Evolutionary conservation across 129 eudicot species (phyloP).

Genomic region (Helichrysum umbraculigerum): DNA sequence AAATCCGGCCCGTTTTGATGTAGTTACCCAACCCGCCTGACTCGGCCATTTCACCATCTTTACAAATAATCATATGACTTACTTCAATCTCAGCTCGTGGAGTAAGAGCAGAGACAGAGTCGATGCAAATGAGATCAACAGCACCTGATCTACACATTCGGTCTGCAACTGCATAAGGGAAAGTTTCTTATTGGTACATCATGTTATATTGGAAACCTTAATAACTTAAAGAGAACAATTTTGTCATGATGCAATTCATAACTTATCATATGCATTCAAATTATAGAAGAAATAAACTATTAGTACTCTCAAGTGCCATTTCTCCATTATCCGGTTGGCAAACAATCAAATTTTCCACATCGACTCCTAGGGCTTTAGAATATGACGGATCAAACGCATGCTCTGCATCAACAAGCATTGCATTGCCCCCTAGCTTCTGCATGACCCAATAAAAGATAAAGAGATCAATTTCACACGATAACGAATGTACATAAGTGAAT

Average conservation of each 20-base stretch:
- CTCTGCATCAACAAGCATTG: slow-evolving; percentile 99
- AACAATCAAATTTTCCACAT: slow-evolving; percentile 92
- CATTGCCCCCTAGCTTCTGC: slow-evolving; percentile 93
- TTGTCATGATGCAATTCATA: slow-evolving; percentile 21
- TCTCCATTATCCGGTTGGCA: slow-evolving; percentile 99
- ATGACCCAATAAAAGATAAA: slow-evolving; percentile 16
- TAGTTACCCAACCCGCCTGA: not conserved
- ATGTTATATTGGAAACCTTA: slow-evolving; percentile 12
- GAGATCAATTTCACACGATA: not conserved
- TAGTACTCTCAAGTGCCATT: slow-evolving; percentile 96
- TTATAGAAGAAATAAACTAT: slow-evolving; percentile 25
- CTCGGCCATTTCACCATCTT: not conserved
- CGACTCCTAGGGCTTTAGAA: slow-evolving; percentile 95
- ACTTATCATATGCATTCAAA: slow-evolving; percentile 21
- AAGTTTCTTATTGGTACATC: slow-evolving; percentile 13
- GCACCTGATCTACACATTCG: slow-evolving; percentile 99
- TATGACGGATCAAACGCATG: slow-evolving; percentile 99
- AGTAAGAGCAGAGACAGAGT: slow-evolving; percentile 98
- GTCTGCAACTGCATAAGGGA: slow-evolving; percentile 71
- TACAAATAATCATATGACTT: slow-evolving; percentile 21
- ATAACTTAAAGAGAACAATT: not conserved
- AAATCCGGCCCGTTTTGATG: not conserved
- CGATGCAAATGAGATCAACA: slow-evolving; percentile 93
- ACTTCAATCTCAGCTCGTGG: slow-evolving; percentile 99
- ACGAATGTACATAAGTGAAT: not conserved